Evolutionary conservation across 1,139 yeast species (phyloP).

Genomic region (Kodamaea arcana): DNA sequence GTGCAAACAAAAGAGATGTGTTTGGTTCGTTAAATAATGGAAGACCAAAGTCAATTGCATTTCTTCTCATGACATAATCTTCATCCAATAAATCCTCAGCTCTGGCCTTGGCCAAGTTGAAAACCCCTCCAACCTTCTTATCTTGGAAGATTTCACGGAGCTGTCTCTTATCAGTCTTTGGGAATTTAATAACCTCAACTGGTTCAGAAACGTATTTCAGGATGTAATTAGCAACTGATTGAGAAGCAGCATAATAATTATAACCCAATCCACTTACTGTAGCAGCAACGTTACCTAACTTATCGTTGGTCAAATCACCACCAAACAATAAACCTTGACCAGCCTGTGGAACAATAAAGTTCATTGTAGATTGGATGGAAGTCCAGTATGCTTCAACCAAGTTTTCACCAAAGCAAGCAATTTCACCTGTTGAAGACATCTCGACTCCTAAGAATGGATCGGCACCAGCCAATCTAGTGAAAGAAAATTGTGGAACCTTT

Average conservation of each 20-base stretch:
- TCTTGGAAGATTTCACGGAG: constrained; percentile 89
- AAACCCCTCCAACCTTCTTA: constrained; percentile 77
- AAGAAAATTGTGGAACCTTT: constrained; percentile 96
- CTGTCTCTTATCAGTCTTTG: constrained; percentile 87
- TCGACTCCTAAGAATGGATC: constrained; percentile 98
- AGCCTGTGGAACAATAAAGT: constrained; percentile 88
- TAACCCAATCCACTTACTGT: constrained; percentile 72
- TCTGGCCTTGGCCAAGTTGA: constrained; percentile 86
- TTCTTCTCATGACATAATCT: constrained; percentile 97
- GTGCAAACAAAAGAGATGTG: constrained; percentile 82
- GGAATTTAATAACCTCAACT: constrained; percentile 76
- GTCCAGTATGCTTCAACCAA: constrained; percentile 95
- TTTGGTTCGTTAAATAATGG: constrained; percentile 96
- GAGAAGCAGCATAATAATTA: constrained; percentile 74
- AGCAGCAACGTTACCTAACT: constrained; percentile 69
- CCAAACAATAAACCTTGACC: constrained; percentile 89
- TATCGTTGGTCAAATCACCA: constrained; percentile 75
- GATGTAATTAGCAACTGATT: constrained; percentile 68
- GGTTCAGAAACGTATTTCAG: constrained; percentile 42
- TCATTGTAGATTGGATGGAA: constrained; percentile 93
- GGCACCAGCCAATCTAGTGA: constrained; percentile 97
- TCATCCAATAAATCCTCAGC: constrained; percentile 82
- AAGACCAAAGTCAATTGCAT: constrained; percentile 95
- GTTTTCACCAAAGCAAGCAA: constrained; percentile 91
- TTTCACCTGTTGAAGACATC: constrained; percentile 98